Evolutionary conservation across 495 filamentous ascomycete genomes (phyloP).

Genomic region (Neurospora terricola): DNA sequence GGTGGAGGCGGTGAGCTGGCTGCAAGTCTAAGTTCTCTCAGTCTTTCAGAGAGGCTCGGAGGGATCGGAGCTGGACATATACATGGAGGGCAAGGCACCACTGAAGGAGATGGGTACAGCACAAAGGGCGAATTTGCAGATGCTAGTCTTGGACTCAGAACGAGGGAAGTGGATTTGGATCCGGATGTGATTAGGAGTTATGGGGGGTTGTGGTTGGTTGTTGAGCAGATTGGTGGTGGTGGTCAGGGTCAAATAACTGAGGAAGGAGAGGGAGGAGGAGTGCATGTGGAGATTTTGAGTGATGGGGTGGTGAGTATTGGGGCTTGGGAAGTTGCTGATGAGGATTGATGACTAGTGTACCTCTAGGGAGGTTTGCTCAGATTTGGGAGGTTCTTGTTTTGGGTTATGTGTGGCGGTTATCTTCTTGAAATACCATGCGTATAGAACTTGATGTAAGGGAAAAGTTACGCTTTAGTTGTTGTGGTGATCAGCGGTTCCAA

Average conservation of each 20-base stretch:
- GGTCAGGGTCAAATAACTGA: background rate
- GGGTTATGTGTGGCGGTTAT: background rate
- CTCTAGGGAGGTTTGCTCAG: background rate
- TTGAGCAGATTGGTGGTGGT: slow-evolving; percentile 53
- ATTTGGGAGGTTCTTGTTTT: background rate
- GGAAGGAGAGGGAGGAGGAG: slow-evolving; percentile 36
- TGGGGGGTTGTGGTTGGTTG: slow-evolving; percentile 63
- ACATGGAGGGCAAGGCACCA: slow-evolving; percentile 34
- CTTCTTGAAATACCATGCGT: background rate
- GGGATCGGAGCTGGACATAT: background rate
- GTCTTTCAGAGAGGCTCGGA: background rate
- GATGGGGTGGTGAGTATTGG: slow-evolving; percentile 57
- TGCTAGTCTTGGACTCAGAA: slow-evolving; percentile 55
- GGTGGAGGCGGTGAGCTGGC: background rate
- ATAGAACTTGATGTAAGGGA: background rate
- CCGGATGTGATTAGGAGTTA: slow-evolving; percentile 35
- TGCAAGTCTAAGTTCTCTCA: background rate
- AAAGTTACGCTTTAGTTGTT: background rate
- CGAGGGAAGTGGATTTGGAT: slow-evolving; percentile 59
- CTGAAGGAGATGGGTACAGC: slow-evolving; percentile 35
- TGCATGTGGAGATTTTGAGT: slow-evolving; percentile 59
- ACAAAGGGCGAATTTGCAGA: slow-evolving; percentile 55
- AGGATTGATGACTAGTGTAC: slow-evolving; percentile 6
- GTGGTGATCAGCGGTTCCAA: background rate
- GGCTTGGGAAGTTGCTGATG: slow-evolving; percentile 36